Conservation (phyloP, 2,329 filamentous ascomycete species). For the Diaporthe eres region DNA sequence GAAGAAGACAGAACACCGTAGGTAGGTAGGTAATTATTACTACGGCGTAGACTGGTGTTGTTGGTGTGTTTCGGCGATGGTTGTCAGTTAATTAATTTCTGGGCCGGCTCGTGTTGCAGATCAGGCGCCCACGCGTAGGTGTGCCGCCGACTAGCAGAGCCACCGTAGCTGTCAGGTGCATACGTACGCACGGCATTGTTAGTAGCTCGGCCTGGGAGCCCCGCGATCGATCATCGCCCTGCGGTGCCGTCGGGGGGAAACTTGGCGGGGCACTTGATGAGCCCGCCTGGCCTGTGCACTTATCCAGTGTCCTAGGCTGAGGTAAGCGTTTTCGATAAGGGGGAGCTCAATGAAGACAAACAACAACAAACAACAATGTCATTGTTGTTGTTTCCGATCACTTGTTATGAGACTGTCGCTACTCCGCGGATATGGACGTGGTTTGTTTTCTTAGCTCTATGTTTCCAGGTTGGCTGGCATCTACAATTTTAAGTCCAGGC, state of each 20-base stretch:
- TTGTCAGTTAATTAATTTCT: slow-evolving; percentile 31
- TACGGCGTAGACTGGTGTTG: neutral
- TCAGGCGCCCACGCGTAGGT: slow-evolving; percentile 35
- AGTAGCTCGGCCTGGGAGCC: slow-evolving; percentile 1
- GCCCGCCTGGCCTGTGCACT: slow-evolving; percentile 20
- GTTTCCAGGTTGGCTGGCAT: too few relatives aligned
- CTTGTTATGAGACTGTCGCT: too few relatives aligned
- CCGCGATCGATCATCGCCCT: slow-evolving; percentile 27
- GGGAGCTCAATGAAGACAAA: neutral
- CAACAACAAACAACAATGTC: slow-evolving; percentile 12
- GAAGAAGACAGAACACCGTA: neutral
- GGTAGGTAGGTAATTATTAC: neutral
- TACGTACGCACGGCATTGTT: neutral
- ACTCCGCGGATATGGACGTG: neutral
- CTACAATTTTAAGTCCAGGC: too few relatives aligned
- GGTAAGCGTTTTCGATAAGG: neutral
- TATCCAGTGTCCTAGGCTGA: slow-evolving; percentile 1
- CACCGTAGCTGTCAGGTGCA: neutral
- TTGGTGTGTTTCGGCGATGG: slow-evolving; percentile 22
- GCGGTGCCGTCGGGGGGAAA: neutral
- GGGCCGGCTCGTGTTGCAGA: slow-evolving; percentile 33
- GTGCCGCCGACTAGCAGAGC: slow-evolving; percentile 7
- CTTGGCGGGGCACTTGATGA: slow-evolving; percentile 20
- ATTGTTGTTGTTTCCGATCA: neutral
- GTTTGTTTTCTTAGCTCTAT: too few relatives aligned